Conservation (phyloP, 2,329 filamentous ascomycete genomes). For the Epichloe typhina region DNA sequence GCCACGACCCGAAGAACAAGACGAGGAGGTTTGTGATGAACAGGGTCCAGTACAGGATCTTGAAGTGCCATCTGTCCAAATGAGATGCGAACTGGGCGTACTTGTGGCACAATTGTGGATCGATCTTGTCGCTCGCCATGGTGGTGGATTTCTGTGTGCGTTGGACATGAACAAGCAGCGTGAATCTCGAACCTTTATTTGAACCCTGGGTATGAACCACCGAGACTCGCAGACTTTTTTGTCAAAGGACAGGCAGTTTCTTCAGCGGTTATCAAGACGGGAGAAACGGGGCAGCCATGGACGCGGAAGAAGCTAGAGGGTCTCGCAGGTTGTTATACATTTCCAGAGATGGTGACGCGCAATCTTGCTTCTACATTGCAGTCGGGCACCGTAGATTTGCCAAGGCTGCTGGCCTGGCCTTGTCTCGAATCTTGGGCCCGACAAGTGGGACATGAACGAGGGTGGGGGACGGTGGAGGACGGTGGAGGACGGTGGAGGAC, state of each 20-base stretch:
- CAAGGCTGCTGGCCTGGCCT: neutral
- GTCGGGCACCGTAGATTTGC: neutral
- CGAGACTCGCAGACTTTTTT: neutral
- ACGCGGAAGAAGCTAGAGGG: neutral
- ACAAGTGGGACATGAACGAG: neutral
- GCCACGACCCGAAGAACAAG: conserved; percentile 30
- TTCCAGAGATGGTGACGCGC: neutral
- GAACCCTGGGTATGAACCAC: no score
- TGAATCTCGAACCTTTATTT: neutral
- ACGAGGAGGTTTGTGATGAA: conserved; percentile 31
- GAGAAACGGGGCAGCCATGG: neutral
- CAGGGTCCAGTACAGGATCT: conserved; percentile 32
- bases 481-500: no score
- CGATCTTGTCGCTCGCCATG: conserved; percentile 5
- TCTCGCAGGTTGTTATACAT: neutral
- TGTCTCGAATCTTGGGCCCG: neutral
- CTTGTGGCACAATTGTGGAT: conserved; percentile 20
- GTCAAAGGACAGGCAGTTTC: neutral
- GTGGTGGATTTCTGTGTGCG: neutral
- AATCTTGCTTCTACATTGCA: neutral
- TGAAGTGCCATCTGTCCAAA: conserved; percentile 28
- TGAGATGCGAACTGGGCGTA: conserved; percentile 32
- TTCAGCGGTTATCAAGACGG: neutral
- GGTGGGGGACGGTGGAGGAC: no score
- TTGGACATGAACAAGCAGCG: no score